Conservation (phyloP, 2,329 filamentous ascomycete genomes). For the Aspergillus fischeri region DNA sequence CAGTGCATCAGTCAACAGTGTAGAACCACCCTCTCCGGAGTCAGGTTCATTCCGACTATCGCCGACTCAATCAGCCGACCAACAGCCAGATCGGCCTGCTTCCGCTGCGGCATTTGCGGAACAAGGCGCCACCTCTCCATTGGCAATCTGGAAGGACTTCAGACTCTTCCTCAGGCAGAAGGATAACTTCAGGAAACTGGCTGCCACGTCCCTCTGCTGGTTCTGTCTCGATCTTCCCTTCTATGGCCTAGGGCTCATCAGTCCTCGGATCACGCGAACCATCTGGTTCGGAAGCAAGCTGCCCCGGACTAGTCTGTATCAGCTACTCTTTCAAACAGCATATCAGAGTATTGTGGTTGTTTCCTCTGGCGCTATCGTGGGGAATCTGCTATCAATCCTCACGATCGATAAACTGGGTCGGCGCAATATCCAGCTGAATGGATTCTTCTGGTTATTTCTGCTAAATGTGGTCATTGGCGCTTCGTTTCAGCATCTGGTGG, state of each 20-base stretch:
- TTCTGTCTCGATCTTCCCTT: conserved; percentile 50
- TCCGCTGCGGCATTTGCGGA: neutral
- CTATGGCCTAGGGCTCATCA: conserved; percentile 46
- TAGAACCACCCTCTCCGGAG: neutral
- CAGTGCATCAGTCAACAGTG: neutral
- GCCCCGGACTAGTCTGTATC: conserved; percentile 22
- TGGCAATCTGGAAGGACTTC: conserved; percentile 15
- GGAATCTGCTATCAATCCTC: conserved; percentile 28
- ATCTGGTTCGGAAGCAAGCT: conserved; percentile 17
- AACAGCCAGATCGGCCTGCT: neutral
- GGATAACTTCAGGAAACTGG: conserved; percentile 24
- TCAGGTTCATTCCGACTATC: neutral
- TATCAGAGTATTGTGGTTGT: conserved; percentile 25
- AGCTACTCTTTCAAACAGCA: conserved; percentile 19
- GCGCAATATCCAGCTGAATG: conserved; percentile 31
- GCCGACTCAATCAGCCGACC: neutral
- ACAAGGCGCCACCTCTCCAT: neutral
- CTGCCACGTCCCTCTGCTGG: conserved; percentile 45
- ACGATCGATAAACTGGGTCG: conserved; percentile 30
- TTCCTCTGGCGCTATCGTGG: conserved; percentile 33
- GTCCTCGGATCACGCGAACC: conserved; percentile 20
- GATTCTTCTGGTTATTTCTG: conserved; percentile 32
- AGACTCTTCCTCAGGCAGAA: conserved; percentile 22
- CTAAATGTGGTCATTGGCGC: conserved; percentile 15
- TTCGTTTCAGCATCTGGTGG: conserved; percentile 1